Base-by-base conservation (phyloP, 208 protist species). In the Hexamita inflata region DNA sequence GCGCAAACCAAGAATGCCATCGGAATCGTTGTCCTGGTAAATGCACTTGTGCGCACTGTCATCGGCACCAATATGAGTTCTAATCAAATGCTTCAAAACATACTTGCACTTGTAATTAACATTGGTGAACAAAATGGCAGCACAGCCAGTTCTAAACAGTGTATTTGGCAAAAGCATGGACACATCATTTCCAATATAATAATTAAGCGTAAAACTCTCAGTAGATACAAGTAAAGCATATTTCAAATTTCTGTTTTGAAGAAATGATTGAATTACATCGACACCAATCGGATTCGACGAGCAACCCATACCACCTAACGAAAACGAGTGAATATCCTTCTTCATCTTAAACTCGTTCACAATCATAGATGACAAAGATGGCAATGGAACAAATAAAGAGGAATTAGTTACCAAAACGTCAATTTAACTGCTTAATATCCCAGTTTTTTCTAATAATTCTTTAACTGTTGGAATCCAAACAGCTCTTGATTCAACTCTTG, bases 21-120 rank as follows among this genome's bases (percentile, higher is more conserved):
- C 59, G 0, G 2, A 29, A 74, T 89, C 86, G 57, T 85, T 81
- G 0, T 57, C 67, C 80, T 88, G 85, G 60, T 83, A 88, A 2
- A 89, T 79, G 0, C 74, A 41, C 9, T 85, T 26, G 57, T 86
- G 87, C 0, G 80, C 11, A 24, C 35, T 62, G 45, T 89, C 81
- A 74, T 74, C 62, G 0, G 53, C 26, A 34, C 78, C 76, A 41
- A 30, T 58, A 13, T 35, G 73, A 82, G 26, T 59, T 77, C 19
- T 53, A 24, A 53, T 53, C 4, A 53, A 19, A 53, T 53, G 4
- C 45, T 53, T 4, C 45, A 53, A 53, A 19, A 19, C 45, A 19
- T 53, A 53, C 19, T 53, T 53, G 11, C 11, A 53, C 45, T 19
- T 19, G 4, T 53, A 24, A 24, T 19, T 53, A 4, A 24, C 45